Evolutionary conservation across 805 yeast genomes (phyloP).

Genomic region (Pichia deserticola): DNA sequence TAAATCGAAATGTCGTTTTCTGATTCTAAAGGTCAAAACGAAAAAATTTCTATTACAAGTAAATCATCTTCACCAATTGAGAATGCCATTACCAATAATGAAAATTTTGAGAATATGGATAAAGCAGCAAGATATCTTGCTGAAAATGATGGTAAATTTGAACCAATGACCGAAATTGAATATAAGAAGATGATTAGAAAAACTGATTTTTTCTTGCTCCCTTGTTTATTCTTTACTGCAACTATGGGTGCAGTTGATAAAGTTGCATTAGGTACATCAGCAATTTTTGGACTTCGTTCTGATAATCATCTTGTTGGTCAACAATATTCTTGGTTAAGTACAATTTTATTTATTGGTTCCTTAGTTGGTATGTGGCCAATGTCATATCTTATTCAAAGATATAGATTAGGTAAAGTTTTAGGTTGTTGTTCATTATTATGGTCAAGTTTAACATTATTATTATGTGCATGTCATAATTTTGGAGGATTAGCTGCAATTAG

Average conservation of each 20-base stretch:
- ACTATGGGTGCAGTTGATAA: conserved; percentile 6
- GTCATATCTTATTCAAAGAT: conserved; percentile 30
- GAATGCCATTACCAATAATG: neutral
- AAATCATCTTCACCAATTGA: neutral
- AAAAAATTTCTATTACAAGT: neutral
- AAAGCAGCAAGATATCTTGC: conserved; percentile 3
- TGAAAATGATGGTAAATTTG: conserved; percentile 5
- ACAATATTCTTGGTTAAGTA: conserved; percentile 25
- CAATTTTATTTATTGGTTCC: conserved; percentile 32
- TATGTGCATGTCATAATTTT: conserved; percentile 12
- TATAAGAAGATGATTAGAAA: conserved; percentile 26
- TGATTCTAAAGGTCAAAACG: neutral
- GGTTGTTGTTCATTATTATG: conserved; percentile 2
- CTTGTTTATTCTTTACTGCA: conserved; percentile 15
- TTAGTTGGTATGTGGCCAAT: conserved; percentile 45
- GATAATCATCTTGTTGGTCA: conserved; percentile 23
- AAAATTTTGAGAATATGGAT: conserved; percentile 1
- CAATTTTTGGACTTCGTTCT: conserved; percentile 21
- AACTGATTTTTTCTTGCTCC: conserved; percentile 31
- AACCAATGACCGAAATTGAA: conserved; percentile 21
- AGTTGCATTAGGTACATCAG: conserved; percentile 4
- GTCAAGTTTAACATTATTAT: conserved; percentile 1
- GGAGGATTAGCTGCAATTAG: conserved; percentile 37
- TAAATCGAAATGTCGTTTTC: conserved; percentile 14
- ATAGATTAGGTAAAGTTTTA: conserved; percentile 1